Conservation (phyloP, 805 yeast genomes). For the Nakazawaea peltata region DNA sequence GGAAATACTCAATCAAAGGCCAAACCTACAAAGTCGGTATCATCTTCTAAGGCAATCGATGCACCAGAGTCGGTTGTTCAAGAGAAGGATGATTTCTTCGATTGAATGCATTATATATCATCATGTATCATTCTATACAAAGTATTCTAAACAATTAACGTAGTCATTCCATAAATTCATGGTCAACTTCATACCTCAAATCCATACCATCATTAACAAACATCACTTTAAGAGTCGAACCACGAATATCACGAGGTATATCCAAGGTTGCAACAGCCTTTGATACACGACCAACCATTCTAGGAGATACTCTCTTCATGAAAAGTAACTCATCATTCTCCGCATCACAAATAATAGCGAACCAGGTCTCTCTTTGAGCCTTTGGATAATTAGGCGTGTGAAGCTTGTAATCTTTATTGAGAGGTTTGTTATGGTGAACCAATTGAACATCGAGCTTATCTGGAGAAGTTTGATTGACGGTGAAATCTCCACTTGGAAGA, state of each 20-base stretch:
- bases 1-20: conserved; percentile 4
- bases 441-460: conserved; percentile 36
- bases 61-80: conserved; percentile 6
- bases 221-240: conserved; percentile 35
- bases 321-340: conserved; percentile 46
- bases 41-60: conserved; percentile 4
- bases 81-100: conserved; percentile 11
- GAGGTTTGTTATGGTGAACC: conserved; percentile 42
- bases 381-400: conserved; percentile 82
- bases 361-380: conserved; percentile 91
- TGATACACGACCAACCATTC: conserved; percentile 13
- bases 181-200: conserved; percentile 28
- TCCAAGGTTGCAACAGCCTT: conserved; percentile 34
- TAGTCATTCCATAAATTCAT: conserved; percentile 1
- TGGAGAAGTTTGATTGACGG: conserved; percentile 27
- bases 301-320: conserved; percentile 73
- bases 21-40: too few species aligned
- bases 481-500: conserved; percentile 53
- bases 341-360: conserved; percentile 51
- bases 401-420: conserved; percentile 54
- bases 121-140: not conserved
- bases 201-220: conserved; percentile 64
- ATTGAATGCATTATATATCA: conserved; percentile 6
- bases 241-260: conserved; percentile 40
- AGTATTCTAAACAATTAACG: not conserved